phyloP scores from a whole-genome alignment of 495 filamentous ascomycete species.

The Baudoinia panamericana region DNA sequence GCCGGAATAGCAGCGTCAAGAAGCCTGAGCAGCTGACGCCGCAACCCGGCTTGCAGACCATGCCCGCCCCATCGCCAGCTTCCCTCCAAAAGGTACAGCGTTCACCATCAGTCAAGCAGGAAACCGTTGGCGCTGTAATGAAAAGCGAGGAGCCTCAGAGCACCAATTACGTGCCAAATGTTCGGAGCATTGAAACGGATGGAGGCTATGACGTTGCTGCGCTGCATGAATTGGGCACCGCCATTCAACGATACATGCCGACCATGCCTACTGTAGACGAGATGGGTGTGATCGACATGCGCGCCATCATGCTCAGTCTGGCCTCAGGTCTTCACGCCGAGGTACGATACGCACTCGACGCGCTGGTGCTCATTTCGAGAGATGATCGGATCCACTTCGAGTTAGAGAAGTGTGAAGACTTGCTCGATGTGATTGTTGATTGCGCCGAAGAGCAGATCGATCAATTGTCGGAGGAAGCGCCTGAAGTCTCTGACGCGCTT shows the following conservation, averaged over 20 bases:
- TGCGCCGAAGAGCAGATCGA: constrained; percentile 82
- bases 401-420: constrained; percentile 68
- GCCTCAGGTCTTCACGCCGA: constrained; percentile 83
- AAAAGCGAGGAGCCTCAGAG: constrained; percentile 17
- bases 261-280: constrained; percentile 63
- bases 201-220: constrained; percentile 19
- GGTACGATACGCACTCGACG: constrained; percentile 76
- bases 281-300: constrained; percentile 76
- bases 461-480: constrained; percentile 59
- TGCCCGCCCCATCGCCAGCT: constrained; percentile 14
- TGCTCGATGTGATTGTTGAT: constrained; percentile 77
- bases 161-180: constrained; percentile 19
- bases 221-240: constrained; percentile 12
- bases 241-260: constrained; percentile 40
- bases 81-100: constrained; percentile 7
- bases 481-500: constrained; percentile 74
- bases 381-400: constrained; percentile 46
- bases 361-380: constrained; percentile 57
- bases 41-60: constrained; percentile 2
- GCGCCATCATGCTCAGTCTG: constrained; percentile 82
- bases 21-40: constrained; percentile 15
- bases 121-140: constrained; percentile 7
- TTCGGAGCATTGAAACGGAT: constrained; percentile 12
- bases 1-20: constrained; percentile 16
- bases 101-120: constrained; percentile 15